These are phyloP conservation scores for Chaetomium strumarium DNA, from an alignment of 2,329 filamentous ascomycete species.

Conservation along the genomic window DNA sequence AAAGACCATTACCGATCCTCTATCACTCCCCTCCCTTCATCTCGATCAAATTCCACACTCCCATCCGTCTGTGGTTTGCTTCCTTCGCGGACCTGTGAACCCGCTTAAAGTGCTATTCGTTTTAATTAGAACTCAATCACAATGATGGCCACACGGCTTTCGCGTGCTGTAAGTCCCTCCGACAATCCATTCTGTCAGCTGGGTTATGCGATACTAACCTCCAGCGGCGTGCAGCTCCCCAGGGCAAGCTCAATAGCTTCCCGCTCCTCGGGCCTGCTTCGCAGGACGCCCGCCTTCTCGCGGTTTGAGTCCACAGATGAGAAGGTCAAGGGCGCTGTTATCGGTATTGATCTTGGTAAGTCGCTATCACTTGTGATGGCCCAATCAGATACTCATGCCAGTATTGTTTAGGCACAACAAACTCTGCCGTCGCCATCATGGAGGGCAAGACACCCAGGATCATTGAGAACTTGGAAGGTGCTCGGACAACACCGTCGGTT, in stretches of 20 bases:
- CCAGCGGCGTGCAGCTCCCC: conserved; percentile 58
- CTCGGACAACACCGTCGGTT: conserved; percentile 86
- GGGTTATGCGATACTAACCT: conserved; percentile 9
- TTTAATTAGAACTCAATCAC: conserved; percentile 21
- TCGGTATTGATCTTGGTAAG: conserved; percentile 94
- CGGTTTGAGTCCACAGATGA: conserved; percentile 72
- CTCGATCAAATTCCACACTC: conserved; percentile 15
- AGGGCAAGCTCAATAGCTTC: conserved; percentile 64
- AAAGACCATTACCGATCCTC: conserved; percentile 19
- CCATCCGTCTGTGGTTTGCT: conserved; percentile 18
- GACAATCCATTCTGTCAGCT: background rate
- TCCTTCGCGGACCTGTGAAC: conserved; percentile 15
- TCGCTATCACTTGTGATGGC: conserved; percentile 19
- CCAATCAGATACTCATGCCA: conserved; percentile 8
- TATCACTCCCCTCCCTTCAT: conserved; percentile 17
- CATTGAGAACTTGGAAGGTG: conserved; percentile 96
- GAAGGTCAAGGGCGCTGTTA: conserved; percentile 93
- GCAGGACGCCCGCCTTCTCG: conserved; percentile 67
- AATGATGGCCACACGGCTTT: conserved; percentile 25
- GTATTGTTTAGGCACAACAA: conserved; percentile 65
- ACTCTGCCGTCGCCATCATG: conserved; percentile 96
- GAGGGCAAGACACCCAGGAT: conserved; percentile 93
- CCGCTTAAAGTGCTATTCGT: conserved; percentile 15
- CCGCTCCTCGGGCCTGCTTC: conserved; percentile 60
- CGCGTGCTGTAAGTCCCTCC: conserved; percentile 24